Percentiles rank a stretch among this genome's conserved stretches.
These are phyloP conservation scores for Metschnikowia proteae DNA, from an alignment of 805 yeast genomes.

Conservation along the genomic window DNA sequence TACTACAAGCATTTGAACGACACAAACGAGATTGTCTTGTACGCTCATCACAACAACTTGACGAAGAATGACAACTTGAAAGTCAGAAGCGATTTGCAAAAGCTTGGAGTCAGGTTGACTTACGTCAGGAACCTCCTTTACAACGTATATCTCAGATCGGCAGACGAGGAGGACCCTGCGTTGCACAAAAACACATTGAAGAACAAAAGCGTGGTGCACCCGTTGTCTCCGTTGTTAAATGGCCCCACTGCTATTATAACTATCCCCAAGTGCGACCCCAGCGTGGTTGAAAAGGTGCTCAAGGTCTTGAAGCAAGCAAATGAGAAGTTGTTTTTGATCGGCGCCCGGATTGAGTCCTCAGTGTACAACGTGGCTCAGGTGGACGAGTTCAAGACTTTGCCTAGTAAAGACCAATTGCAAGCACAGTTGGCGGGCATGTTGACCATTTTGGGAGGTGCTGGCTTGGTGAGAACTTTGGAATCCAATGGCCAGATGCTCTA, in stretches of 20 bases:
- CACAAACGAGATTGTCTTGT: slow-evolving; percentile 63
- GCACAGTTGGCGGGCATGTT: slow-evolving; percentile 80
- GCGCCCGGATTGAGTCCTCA: slow-evolving; percentile 73
- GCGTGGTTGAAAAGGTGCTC: slow-evolving; percentile 55
- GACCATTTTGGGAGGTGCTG: slow-evolving; percentile 84
- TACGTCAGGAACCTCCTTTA: slow-evolving; percentile 68
- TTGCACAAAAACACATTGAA: slow-evolving; percentile 45
- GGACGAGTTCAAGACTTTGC: slow-evolving; percentile 66
- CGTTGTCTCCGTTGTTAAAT: slow-evolving; percentile 60
- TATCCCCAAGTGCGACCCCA: slow-evolving; percentile 69
- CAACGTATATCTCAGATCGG: slow-evolving; percentile 71
- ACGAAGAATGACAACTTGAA: slow-evolving; percentile 61
- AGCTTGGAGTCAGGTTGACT: slow-evolving; percentile 66
- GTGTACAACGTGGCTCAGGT: slow-evolving; percentile 52
- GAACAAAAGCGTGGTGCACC: slow-evolving; percentile 52
- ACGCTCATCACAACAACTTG: slow-evolving; percentile 83
- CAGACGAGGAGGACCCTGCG: slow-evolving; percentile 72
- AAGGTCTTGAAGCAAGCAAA: slow-evolving; percentile 58
- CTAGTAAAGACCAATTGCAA: slow-evolving; percentile 66
- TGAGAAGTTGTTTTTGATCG: slow-evolving; percentile 76
- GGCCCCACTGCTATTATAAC: slow-evolving; percentile 87
- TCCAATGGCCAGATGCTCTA: slow-evolving; percentile 64
- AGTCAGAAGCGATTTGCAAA: slow-evolving; percentile 57
- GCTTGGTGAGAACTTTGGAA: slow-evolving; percentile 78
- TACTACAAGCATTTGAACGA: slow-evolving; percentile 69